These are phyloP conservation scores for Lactarius hatsudake DNA, from an alignment of 768 basidiomycete species.

Conservation along the genomic window DNA sequence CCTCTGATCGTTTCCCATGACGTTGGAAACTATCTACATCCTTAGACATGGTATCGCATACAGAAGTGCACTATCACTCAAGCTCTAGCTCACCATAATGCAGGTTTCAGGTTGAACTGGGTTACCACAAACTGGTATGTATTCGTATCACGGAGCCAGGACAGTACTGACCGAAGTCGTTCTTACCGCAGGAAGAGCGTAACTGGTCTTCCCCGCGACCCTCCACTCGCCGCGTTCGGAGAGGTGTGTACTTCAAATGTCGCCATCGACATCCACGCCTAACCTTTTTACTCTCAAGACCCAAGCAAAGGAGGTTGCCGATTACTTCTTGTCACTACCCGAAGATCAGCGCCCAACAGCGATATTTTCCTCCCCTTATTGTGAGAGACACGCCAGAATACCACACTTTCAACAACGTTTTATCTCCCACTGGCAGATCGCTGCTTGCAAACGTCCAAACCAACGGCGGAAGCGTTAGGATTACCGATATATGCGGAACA, in stretches of 20 bases:
- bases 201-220: constrained; percentile 70
- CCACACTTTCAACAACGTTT: not conserved
- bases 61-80: not conserved
- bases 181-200: constrained; percentile 49
- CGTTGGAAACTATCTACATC: constrained; percentile 65
- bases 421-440: constrained; percentile 52
- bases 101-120: constrained; percentile 80
- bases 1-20: constrained; percentile 27
- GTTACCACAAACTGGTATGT: constrained; percentile 59
- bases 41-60: constrained; percentile 56
- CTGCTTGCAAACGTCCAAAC: constrained; percentile 78
- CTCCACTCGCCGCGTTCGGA: constrained; percentile 69
- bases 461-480: constrained; percentile 56
- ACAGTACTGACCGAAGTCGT: not conserved
- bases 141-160: not conserved
- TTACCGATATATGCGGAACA: constrained; percentile 79
- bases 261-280: not conserved
- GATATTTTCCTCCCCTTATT: constrained; percentile 84
- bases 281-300: constrained; percentile 36
- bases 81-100: constrained; percentile 13
- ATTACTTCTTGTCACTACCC: constrained; percentile 62
- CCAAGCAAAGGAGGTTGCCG: constrained; percentile 72
- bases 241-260: constrained; percentile 45
- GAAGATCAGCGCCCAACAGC: constrained; percentile 66
- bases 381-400: constrained; percentile 40